Base-by-base conservation (phyloP, 2,329 filamentous ascomycete species). In the Talaromyces sp. region DNA sequence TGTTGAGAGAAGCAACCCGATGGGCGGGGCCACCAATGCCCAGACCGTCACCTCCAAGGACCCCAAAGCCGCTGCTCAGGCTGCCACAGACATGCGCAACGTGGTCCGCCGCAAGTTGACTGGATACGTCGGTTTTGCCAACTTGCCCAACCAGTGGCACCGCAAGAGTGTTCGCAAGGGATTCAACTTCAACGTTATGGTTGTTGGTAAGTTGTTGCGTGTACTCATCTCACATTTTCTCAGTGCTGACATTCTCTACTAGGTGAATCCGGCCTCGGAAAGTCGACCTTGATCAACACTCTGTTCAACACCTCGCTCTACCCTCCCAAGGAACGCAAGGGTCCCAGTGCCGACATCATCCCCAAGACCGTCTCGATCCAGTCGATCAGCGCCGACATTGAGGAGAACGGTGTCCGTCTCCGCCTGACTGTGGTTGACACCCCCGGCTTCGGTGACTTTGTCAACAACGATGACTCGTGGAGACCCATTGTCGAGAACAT, bases 131-230 rank as follows among this genome's bases (percentile, higher is more conserved):
- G 94, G 94, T 67, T 99, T 99, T 74, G 94, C 94, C 77, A 99
- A 99, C 78, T 81, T 99, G 75, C 94, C 94, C 66, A 99, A 99
- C 82, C 94, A 99, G 81, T 99, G 94, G 94, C 94, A 99, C 84
- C 93, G 94, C 79, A 99, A 99, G 89, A 97, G 92, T 86, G 94
- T 99, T 72, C 91, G 94, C 75, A 99, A 99, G 81, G 94, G 94
- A 64, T 99, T 99, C 86, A 99, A 97, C 86, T 99, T 99, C 85
- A 99, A 99, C 76, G 94, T 99, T 69, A 99, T 99, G 94, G 94
- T 99, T 79, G 94, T 99, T 80, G 94, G 94, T 97, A 84, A 74
- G 92, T 88, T 52, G 50, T 29, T 9, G 48, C 32, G 19, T 27
- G 21, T 19, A 26, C 46, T 54, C 14, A 50, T n/a, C 11, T 12